phyloP scores from a whole-genome alignment of 306 rosid genomes.

The Citrullus mucosospermus region DNA sequence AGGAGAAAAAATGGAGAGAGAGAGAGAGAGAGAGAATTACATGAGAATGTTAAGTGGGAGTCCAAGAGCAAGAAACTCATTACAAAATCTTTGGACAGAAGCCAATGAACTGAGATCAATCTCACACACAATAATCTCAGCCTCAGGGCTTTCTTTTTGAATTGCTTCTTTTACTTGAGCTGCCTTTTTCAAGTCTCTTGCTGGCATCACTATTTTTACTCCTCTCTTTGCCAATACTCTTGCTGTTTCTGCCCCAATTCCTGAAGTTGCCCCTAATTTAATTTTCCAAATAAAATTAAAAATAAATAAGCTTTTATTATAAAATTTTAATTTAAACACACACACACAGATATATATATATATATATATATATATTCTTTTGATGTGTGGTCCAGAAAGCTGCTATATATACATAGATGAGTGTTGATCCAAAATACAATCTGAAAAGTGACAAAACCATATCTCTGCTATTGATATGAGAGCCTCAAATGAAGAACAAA shows the following conservation, averaged over 20 bases:
- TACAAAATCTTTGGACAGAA: conserved; percentile 63
- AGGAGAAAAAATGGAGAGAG: neutral
- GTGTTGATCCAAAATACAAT: neutral
- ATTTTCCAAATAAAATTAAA: neutral
- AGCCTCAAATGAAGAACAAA: neutral
- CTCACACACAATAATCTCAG: conserved; percentile 59
- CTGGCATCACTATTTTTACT: conserved; percentile 70
- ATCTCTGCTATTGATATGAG: neutral
- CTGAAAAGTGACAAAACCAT: neutral
- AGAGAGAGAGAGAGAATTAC: conserved; percentile 22
- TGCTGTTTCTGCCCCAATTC: conserved; percentile 94
- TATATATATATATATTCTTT: neutral
- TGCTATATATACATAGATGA: neutral
- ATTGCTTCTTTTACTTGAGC: conserved; percentile 48
- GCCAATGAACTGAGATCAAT: conserved; percentile 82
- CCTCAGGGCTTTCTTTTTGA: conserved; percentile 51
- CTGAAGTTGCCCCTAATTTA: conserved; percentile 56
- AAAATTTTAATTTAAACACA: neutral
- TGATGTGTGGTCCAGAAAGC: conserved; percentile 4
- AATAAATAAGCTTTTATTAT: too few relatives aligned
- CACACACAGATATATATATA: neutral
- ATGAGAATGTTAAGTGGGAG: conserved; percentile 77
- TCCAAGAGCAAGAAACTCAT: conserved; percentile 52
- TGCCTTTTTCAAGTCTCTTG: conserved; percentile 64
- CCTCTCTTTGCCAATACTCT: conserved; percentile 90